Base-by-base conservation (phyloP, 176 grass and related monocot species). In the Aegilops longissima region DNA sequence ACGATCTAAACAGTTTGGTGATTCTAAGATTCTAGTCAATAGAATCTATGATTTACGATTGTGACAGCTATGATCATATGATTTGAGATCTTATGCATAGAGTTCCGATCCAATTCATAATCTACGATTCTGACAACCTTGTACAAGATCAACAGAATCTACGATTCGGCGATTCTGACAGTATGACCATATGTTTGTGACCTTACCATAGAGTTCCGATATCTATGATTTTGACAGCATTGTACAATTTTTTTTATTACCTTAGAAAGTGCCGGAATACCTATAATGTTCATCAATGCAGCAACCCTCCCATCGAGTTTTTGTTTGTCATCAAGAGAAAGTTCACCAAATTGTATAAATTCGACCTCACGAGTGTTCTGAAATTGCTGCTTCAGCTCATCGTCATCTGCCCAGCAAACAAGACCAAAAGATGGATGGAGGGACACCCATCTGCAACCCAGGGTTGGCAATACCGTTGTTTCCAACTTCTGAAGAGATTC, bases 201-300 rank as follows among this genome's bases (percentile, higher is more conserved):
- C 33, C 33, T 34, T 34, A 34, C 33, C 33, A 34, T 34, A 34
- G 33, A 34, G 33, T 34, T 34, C 33, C 33, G 33, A 34, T 34
- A 34, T 34, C 33, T 34, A 34, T 34, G 33, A 34, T 34, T 34
- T 34, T 34, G 33, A 34, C 33, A 34, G 33, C 33, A 34, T 4
- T 34, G 33, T 34, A 34, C 33, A 34, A 34, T 34, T 34, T 34
- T 34, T 21, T 81, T 39, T 59, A 70, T 66, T 93, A 98, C 96
- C 96, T 98, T 93, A 58, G 96, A 98, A 89, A 98, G 90, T 85
- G 90, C 84, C 35, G 92, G 92, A 61, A 98, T 86, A 74, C 96
- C 92, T 92, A 98, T 78, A 76, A 67, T 92, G 72, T 91, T 80
- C 88, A 98, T 86, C 39, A 98, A 90, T n/a, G n/a, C 66, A 52